These are phyloP conservation scores for Carex sylvatica DNA, from an alignment of 202 grass and related monocot genomes.

Conservation along the genomic window DNA sequence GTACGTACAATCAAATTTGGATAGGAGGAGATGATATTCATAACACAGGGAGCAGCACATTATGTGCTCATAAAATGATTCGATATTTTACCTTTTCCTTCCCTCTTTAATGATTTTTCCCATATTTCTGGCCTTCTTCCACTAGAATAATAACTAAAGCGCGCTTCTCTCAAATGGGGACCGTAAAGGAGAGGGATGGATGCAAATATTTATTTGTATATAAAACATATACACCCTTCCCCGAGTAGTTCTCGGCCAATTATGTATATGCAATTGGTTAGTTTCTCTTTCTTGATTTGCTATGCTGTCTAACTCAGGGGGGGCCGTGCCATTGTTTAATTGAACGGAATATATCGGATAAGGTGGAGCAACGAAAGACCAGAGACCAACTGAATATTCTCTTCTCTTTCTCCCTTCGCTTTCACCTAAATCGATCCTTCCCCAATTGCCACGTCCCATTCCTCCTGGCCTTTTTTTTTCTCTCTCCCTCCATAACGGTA, in stretches of 20 bases:
- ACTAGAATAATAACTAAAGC: neutral
- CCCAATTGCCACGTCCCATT: conserved; percentile 23
- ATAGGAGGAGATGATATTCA: neutral
- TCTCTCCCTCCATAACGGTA: neutral
- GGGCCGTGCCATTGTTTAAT: neutral
- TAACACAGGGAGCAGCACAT: neutral
- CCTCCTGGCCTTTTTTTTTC: neutral
- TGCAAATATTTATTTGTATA: neutral
- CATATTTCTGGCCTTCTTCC: neutral
- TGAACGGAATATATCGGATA: conserved; percentile 21
- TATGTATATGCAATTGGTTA: neutral
- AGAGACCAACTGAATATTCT: conserved; percentile 18
- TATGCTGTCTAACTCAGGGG: neutral
- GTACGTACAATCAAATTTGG: neutral
- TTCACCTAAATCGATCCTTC: conserved; percentile 4
- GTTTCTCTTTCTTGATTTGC: conserved; percentile 6
- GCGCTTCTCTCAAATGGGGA: neutral
- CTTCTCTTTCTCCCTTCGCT: neutral
- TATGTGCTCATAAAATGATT: conserved; percentile 17
- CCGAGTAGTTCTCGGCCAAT: conserved; percentile 21
- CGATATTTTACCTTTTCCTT: neutral
- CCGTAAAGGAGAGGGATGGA: neutral
- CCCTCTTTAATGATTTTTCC: neutral
- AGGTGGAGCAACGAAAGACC: neutral
- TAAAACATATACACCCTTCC: conserved; percentile 22